phyloP scores from a whole-genome alignment of 441 rosid genomes.

The Populus hybrid region DNA sequence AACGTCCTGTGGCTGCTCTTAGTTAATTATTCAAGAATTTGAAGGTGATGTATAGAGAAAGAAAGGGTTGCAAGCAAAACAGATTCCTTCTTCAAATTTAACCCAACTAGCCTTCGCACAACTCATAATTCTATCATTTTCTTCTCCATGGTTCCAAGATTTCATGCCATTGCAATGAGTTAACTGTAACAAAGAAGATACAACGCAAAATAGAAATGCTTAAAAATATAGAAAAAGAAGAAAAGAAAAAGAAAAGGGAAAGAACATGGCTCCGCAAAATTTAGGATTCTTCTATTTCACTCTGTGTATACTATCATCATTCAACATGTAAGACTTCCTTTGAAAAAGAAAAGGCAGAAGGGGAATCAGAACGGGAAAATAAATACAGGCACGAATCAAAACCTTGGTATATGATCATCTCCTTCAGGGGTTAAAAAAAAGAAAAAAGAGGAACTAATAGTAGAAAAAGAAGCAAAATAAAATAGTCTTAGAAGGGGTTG shows the following conservation, averaged over 20 bases:
- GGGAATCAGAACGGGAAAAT: background rate
- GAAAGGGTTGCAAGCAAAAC: background rate
- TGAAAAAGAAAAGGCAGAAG: background rate
- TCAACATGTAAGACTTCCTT: conserved; percentile 10
- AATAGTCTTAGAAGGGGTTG: conserved; percentile 22
- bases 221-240: background rate
- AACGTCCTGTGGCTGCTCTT: background rate
- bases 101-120: too few relatives aligned
- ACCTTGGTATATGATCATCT: conserved; percentile 6
- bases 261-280: conserved; percentile 8
- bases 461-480: background rate
- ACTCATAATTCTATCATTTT: background rate
- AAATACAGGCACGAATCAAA: conserved; percentile 2
- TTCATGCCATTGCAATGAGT: background rate
- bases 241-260: background rate
- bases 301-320: conserved; percentile 10
- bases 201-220: too few relatives aligned
- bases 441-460: background rate
- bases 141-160: background rate
- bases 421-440: background rate
- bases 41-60: background rate
- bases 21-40: background rate
- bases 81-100: too few relatives aligned
- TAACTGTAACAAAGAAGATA: background rate
- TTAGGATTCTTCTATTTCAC: conserved; percentile 9